Evolutionary conservation across 2,329 filamentous ascomycete genomes (phyloP).

Genomic region (Calonectria hawksworthii): DNA sequence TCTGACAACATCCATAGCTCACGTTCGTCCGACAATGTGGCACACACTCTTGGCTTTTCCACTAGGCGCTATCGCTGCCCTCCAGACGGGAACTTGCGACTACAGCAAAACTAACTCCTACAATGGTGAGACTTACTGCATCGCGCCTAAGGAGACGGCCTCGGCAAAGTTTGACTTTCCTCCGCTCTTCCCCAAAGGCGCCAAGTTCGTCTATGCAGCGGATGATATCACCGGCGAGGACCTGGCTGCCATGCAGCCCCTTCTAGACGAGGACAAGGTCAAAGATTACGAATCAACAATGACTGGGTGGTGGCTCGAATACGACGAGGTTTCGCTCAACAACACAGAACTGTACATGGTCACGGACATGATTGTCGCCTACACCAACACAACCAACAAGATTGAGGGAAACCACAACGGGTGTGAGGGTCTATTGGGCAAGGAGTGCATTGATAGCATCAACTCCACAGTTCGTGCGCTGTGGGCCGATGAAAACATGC

Average conservation of each 20-base stretch:
- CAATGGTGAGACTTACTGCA: slow-evolving; percentile 12
- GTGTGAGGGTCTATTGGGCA: not conserved
- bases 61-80: not conserved
- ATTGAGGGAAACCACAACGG: not conserved
- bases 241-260: not conserved
- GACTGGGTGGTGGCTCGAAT: slow-evolving; percentile 19
- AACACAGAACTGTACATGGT: slow-evolving; percentile 10
- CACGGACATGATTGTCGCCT: slow-evolving; percentile 9
- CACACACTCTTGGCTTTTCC: not conserved
- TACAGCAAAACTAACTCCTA: not conserved
- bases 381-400: not conserved
- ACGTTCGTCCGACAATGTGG: not conserved
- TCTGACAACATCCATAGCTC: too few species aligned
- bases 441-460: not conserved
- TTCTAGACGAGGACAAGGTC: not conserved
- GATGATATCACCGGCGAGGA: not conserved
- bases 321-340: not conserved
- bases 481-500: not conserved
- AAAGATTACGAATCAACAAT: not conserved
- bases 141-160: not conserved
- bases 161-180: not conserved
- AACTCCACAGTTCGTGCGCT: not conserved
- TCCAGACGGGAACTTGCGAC: slow-evolving; percentile 13
- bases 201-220: slow-evolving; percentile 9
- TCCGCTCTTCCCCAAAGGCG: not conserved